phyloP scores from a whole-genome alignment of 495 filamentous ascomycete genomes.

The Neurospora tetrasperma region DNA sequence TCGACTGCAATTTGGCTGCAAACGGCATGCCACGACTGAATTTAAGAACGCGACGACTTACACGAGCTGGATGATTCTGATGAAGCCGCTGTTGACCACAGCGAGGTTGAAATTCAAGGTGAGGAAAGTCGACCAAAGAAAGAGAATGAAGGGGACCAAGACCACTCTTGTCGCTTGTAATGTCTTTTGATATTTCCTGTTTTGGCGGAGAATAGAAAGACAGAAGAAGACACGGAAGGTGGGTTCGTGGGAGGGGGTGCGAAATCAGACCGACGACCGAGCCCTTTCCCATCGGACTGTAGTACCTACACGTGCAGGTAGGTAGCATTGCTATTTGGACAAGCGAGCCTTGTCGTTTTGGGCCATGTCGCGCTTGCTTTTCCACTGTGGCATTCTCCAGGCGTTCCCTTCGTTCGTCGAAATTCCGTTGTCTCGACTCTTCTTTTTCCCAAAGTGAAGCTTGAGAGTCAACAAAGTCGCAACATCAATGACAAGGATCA shows the following conservation, averaged over 20 bases:
- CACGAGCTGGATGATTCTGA: neutral
- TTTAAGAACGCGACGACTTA: slow-evolving; percentile 18
- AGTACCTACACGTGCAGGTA: too few species aligned
- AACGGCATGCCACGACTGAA: slow-evolving; percentile 4
- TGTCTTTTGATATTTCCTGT: neutral
- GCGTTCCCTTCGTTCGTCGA: slow-evolving; percentile 6
- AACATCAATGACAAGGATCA: slow-evolving; percentile 9
- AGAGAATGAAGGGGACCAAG: neutral
- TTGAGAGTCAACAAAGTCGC: neutral
- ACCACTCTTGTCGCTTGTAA: neutral
- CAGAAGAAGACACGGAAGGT: neutral
- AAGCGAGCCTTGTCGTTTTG: slow-evolving; percentile 12
- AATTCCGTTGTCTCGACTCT: neutral
- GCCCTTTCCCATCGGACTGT: slow-evolving; percentile 9
- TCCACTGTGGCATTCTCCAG: slow-evolving; percentile 20
- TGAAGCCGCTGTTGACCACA: neutral
- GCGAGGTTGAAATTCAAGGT: neutral
- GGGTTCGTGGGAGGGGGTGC: neutral
- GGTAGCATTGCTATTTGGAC: slow-evolving; percentile 33
- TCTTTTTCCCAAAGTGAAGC: neutral
- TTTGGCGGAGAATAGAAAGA: neutral
- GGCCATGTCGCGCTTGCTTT: slow-evolving; percentile 19
- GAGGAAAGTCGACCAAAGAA: neutral
- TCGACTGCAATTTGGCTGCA: slow-evolving; percentile 8
- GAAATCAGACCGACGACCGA: neutral